Conservation (phyloP, 176 grass and related monocot species). For the Oryza officinalis region DNA sequence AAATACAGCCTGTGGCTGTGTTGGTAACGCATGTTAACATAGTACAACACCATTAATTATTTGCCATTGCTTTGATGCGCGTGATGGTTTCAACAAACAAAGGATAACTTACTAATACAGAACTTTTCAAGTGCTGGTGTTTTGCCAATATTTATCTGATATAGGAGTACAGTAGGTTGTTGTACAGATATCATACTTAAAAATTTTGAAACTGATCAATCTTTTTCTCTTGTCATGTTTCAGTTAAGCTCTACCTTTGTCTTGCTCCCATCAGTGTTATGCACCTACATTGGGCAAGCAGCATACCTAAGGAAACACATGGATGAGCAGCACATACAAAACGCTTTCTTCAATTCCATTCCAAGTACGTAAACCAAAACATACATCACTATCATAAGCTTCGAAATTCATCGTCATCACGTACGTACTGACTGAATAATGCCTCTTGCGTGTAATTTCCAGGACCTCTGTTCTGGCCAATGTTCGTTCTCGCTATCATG, state of each 20-base stretch:
- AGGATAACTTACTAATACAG: neutral
- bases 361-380: constrained; percentile 58
- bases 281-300: constrained; percentile 71
- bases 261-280: constrained; percentile 48
- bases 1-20: neutral
- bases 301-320: constrained; percentile 51
- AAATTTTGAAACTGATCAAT: neutral
- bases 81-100: neutral
- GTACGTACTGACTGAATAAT: neutral
- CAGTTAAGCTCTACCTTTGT: constrained; percentile 51
- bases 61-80: neutral
- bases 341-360: constrained; percentile 63
- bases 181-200: neutral
- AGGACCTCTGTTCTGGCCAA: constrained; percentile 65
- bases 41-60: neutral
- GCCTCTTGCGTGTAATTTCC: neutral
- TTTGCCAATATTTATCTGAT: neutral
- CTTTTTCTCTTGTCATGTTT: constrained; percentile 6
- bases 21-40: neutral
- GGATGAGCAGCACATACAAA: neutral
- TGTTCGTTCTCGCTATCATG: constrained; percentile 45
- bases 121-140: neutral
- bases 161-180: neutral
- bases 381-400: neutral
- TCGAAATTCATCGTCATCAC: neutral